Conservation (phyloP, 176 grass and related monocot genomes). For the Hsuehochloa calcarea region DNA sequence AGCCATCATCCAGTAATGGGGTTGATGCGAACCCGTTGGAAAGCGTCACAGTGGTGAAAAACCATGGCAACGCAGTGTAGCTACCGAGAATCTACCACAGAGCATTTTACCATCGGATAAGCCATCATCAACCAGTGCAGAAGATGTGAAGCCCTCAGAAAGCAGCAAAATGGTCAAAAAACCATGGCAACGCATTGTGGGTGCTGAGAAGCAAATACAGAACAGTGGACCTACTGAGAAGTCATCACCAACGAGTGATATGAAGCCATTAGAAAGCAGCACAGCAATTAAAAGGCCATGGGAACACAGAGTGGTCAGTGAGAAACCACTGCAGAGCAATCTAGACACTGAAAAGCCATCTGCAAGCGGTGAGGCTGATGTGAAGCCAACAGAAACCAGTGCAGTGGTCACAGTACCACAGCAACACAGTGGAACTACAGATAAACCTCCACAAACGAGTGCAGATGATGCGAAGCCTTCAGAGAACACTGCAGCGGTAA, state of each 20-base stretch:
- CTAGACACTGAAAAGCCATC: slow-evolving; percentile 17
- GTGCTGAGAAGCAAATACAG: slow-evolving; percentile 40
- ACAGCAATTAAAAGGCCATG: slow-evolving; percentile 42
- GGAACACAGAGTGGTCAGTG: slow-evolving; percentile 31
- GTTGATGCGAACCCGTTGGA: slow-evolving; percentile 31
- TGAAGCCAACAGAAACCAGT: slow-evolving; percentile 39
- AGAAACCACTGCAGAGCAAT: slow-evolving; percentile 31
- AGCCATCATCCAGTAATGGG: slow-evolving; percentile 42
- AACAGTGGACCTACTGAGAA: slow-evolving; percentile 30
- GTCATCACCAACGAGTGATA: slow-evolving; percentile 4
- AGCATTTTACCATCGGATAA: slow-evolving; percentile 30
- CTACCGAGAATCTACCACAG: slow-evolving; percentile 28
- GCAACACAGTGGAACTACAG: slow-evolving; percentile 21
- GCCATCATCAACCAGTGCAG: slow-evolving; percentile 18
- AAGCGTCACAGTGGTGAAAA: slow-evolving; percentile 34
- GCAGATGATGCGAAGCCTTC: slow-evolving; percentile 22
- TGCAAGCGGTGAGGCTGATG: slow-evolving; percentile 30
- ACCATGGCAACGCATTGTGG: slow-evolving; percentile 40
- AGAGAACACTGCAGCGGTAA: slow-evolving; percentile 18
- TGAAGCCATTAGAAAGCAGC: slow-evolving; percentile 42
- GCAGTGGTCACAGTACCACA: slow-evolving; percentile 13
- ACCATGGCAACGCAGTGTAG: slow-evolving; percentile 27
- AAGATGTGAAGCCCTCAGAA: slow-evolving; percentile 44
- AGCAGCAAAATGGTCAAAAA: slow-evolving; percentile 26
- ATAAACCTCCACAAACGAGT: slow-evolving; percentile 28